Base-by-base conservation (phyloP, 2,329 filamentous ascomycete species). In the Rachicladosporium sp. region DNA sequence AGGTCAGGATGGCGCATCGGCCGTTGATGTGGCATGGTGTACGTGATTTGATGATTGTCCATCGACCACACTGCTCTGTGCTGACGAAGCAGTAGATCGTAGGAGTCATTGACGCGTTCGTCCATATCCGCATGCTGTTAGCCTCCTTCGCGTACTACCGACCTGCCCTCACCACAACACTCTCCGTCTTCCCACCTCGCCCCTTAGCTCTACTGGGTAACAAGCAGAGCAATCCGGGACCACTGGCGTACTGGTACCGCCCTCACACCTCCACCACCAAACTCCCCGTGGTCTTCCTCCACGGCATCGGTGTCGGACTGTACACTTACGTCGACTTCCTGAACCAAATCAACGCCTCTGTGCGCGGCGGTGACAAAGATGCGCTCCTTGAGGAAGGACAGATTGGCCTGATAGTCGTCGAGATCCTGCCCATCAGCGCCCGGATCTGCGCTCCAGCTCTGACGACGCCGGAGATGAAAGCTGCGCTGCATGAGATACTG, bases 301-400 rank as follows among this genome's bases (percentile, higher is more conserved):
- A 84, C 49, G 80, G 80, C 11, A 81, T 83, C 36, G 78, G 79
- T 32, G 67, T 84, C 42, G 80, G 80, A 0, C 67, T 84, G 3
- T 72, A 73, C 53, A 70, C 77, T 0, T 81, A 83, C 48, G 61
- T 68, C 8, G 55, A 60, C 10, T 80, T 80, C 51, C 60, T 84
- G 2, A 54, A 59, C 29, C 66, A 70, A 37, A 56, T 82, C 30
- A 65, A 68, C 45, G 53, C 59, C 3, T 38, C 43, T 7, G 27
- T 50, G 23, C 23, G 23, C 23, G 7, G 23, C 23, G 3, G 23
- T 27, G 23, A 27, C 7, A 27, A 27, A 6, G 3, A 27, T 7
- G 3, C 23, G 6, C 23, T 6, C 4, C 23, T 27, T 27, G 40
- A 44, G 8, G 60, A 68, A 38, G 68, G 65, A 7, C 59, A 71